Evolutionary conservation across 2,329 filamentous ascomycete genomes (phyloP).

Genomic region (Emmonsiellopsis sp.): DNA sequence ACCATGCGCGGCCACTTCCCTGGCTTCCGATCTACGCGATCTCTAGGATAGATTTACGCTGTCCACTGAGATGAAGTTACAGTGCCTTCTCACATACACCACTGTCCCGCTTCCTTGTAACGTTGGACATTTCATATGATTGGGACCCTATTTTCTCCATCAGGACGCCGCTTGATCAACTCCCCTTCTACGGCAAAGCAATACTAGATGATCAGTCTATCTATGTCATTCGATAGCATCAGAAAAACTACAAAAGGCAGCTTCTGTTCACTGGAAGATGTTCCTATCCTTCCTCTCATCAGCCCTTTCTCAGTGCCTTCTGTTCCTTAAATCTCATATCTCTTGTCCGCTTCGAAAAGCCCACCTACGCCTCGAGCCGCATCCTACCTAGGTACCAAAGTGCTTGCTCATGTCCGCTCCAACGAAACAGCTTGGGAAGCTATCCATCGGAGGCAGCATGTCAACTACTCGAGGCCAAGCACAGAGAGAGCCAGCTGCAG

Average conservation of each 20-base stretch:
- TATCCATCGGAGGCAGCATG: slow-evolving; percentile 31
- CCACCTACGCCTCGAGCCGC: neutral
- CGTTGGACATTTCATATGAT: neutral
- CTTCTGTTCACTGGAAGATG: neutral
- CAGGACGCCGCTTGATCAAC: neutral
- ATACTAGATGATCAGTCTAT: neutral
- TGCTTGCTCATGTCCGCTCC: slow-evolving; percentile 30
- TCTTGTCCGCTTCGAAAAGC: neutral
- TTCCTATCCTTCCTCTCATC: neutral
- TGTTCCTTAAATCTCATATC: neutral
- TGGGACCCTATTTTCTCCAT: neutral
- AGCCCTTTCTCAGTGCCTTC: neutral
- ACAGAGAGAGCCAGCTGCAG: slow-evolving; percentile 15
- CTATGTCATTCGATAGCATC: neutral
- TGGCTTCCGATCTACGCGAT: neutral
- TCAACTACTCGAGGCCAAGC: slow-evolving; percentile 20
- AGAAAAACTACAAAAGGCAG: slow-evolving; percentile 2
- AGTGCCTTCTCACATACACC: neutral
- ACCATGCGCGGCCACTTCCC: neutral
- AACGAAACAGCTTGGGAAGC: slow-evolving; percentile 28
- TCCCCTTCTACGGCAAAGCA: slow-evolving; percentile 3
- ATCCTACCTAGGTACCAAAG: slow-evolving; percentile 7
- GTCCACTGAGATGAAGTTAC: neutral
- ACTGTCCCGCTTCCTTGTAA: neutral
- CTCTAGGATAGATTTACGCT: neutral